Base-by-base conservation (phyloP, 176 grass and related monocot genomes). In the Oropetium thomaeum region DNA sequence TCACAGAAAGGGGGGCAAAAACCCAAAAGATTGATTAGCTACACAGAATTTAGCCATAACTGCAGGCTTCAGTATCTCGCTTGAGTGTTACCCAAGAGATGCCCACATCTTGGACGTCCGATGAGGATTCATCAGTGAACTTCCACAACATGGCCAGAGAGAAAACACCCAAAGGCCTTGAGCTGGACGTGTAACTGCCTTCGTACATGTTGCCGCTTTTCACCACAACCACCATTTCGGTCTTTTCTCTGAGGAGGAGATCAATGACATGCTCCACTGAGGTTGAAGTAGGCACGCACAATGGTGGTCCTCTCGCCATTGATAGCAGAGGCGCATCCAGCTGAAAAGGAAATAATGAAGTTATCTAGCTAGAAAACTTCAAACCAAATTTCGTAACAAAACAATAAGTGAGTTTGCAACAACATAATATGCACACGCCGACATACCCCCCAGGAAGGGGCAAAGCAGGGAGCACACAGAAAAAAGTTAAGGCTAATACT, bases 241-340 rank as follows among this genome's bases (percentile, higher is more conserved):
- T 79, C 20, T 86, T 94, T 63, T 90, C 88, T 47, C 88, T 81
- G 3, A 92, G 81, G 38, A 97, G 77, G 33, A 90, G 82, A 62
- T 94, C 86, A 28, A 94, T 92, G 30, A 84, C 95, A 4, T 86
- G 81, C 64, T 83, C 91, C 42, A 94, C 68, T 33, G 86, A 85
- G 58, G 88, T 98, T 13, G 86, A 92, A 3, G 74, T 23, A 19
- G 86, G 85, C 29, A 97, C 84, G 38, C 86, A 97, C 33, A 86
- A 77, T 0, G 86, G 87, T 27, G 90, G 83, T n/a, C 77, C 84
- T 75, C 83, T 91, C 7, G 81, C 79, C 75, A 97, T 78, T 3
- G 90, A 80, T 26, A 85, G 80, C 73, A 97, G 73, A 71, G 94
- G 86, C n/a, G 63, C 84, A 27, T 98, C 79, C 58, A 98, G 70